Conservation (phyloP, 495 filamentous ascomycete genomes). For the Tuber borchii region DNA sequence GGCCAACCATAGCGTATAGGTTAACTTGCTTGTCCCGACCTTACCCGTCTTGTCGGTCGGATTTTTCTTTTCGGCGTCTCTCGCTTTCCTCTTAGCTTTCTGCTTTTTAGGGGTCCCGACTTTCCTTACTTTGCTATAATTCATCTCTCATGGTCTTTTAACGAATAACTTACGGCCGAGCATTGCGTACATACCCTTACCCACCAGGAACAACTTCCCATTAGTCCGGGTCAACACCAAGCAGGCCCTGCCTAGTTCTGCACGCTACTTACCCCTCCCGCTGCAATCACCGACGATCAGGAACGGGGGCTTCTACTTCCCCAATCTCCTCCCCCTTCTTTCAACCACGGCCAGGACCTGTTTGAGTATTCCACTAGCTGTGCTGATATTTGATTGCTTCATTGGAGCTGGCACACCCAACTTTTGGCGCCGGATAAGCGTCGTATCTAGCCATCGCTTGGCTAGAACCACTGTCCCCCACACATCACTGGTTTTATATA, state of each 20-base stretch:
- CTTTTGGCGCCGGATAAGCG: conserved; percentile 4
- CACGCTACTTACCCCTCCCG: conserved; percentile 38
- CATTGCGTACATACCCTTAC: conserved; percentile 2
- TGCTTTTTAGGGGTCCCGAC: not conserved
- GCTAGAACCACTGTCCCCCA: not conserved
- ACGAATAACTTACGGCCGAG: not conserved
- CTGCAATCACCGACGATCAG: conserved; percentile 39
- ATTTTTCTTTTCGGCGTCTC: not conserved
- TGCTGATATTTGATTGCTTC: not conserved
- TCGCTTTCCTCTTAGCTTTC: not conserved
- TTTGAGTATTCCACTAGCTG: not conserved
- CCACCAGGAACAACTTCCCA: conserved; percentile 1
- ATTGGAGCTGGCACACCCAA: conserved; percentile 2
- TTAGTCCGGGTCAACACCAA: not conserved
- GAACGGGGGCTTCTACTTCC: conserved; percentile 16
- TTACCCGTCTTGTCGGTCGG: not conserved
- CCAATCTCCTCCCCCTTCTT: not conserved
- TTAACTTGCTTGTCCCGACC: not conserved
- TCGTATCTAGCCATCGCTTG: not conserved
- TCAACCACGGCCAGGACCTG: not conserved
- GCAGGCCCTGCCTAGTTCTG: conserved; percentile 26
- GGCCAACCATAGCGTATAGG: not conserved
- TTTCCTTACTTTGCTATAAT: not conserved
- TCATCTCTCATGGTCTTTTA: not conserved
- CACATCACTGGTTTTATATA: conserved; percentile 3